phyloP scores from a whole-genome alignment of 1,284 basidiomycete genomes.

The Ceratobasidium sp. region DNA sequence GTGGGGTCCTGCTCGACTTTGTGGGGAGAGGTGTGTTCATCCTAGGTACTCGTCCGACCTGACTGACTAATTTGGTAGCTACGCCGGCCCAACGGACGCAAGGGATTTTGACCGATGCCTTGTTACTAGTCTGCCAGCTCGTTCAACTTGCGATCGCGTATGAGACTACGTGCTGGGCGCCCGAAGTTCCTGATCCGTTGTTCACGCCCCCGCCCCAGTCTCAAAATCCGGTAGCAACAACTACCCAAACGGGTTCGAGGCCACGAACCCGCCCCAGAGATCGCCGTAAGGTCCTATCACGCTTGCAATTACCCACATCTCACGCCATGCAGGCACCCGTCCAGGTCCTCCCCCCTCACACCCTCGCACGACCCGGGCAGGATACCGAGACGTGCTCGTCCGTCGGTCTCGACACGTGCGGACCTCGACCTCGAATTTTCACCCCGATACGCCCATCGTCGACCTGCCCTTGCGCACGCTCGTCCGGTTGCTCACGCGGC shows the following conservation, averaged over 20 bases:
- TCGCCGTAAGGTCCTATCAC: slow-evolving; percentile 22
- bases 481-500: not conserved
- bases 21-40: slow-evolving; percentile 29
- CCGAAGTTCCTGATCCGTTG: slow-evolving; percentile 40
- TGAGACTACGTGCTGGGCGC: slow-evolving; percentile 39
- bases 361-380: slow-evolving; percentile 25
- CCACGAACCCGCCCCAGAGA: slow-evolving; percentile 12
- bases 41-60: not conserved
- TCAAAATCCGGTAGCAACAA: not conserved
- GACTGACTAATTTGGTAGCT: slow-evolving; percentile 1
- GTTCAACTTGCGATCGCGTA: slow-evolving; percentile 40
- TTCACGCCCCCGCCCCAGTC: slow-evolving; percentile 19
- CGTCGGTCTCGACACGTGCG: slow-evolving; percentile 25
- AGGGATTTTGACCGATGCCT: slow-evolving; percentile 7
- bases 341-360: not conserved
- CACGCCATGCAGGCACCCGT: slow-evolving; percentile 1
- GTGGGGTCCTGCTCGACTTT: slow-evolving; percentile 44
- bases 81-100: slow-evolving; percentile 2
- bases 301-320: not conserved
- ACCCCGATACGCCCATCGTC: slow-evolving; percentile 20
- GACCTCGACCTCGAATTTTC: slow-evolving; percentile 22
- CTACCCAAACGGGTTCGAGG: not conserved
- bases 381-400: slow-evolving; percentile 28
- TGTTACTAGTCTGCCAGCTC: slow-evolving; percentile 35
- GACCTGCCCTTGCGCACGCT: slow-evolving; percentile 26